These are phyloP conservation scores for Cercophora scortea DNA, from an alignment of 495 filamentous ascomycete genomes.

Conservation along the genomic window DNA sequence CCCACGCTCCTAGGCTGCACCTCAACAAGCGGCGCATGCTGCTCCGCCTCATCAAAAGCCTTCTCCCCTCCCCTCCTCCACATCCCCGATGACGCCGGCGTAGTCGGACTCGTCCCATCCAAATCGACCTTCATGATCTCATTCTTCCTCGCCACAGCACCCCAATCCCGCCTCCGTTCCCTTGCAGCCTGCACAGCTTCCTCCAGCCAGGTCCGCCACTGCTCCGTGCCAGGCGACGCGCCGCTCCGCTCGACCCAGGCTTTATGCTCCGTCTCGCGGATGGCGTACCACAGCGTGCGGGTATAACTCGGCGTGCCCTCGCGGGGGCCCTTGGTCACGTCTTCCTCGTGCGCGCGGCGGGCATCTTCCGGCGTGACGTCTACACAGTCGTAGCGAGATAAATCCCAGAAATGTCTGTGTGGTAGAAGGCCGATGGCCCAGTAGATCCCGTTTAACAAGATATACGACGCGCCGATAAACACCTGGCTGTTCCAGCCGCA, in stretches of 20 bases:
- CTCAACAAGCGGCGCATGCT: constrained; percentile 1
- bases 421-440: constrained; percentile 48
- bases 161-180: constrained; percentile 27
- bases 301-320: constrained; percentile 40
- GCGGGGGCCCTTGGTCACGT: constrained; percentile 10
- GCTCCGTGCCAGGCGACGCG: constrained; percentile 38
- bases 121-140: constrained; percentile 34
- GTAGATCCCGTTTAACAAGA: constrained; percentile 52
- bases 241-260: constrained; percentile 42
- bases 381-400: constrained; percentile 31
- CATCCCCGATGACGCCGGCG: not conserved
- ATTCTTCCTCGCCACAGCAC: constrained; percentile 41
- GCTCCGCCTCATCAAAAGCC: not conserved
- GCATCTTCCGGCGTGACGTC: constrained; percentile 33
- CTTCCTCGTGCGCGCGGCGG: constrained; percentile 18
- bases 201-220: constrained; percentile 46
- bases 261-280: constrained; percentile 40
- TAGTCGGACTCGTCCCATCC: constrained; percentile 6
- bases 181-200: constrained; percentile 36
- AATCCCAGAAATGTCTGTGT: constrained; percentile 41
- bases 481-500: constrained; percentile 52
- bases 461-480: constrained; percentile 48
- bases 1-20: constrained; percentile 4
- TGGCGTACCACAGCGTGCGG: constrained; percentile 48
- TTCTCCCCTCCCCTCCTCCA: not conserved